Conservation (phyloP, 2,329 filamentous ascomycete species). For the Phaeosphaeria sp. region DNA sequence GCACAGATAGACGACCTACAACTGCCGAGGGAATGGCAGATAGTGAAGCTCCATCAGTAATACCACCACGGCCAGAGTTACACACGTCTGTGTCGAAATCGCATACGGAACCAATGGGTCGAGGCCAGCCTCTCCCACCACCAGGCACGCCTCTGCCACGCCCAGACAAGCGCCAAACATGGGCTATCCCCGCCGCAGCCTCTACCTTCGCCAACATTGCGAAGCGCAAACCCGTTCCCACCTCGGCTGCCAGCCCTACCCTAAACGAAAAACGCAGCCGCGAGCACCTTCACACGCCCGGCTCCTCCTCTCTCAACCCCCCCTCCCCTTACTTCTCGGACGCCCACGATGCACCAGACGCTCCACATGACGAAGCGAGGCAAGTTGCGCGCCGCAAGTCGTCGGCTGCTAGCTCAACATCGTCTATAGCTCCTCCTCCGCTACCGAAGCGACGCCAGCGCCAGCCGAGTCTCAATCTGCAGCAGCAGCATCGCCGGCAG, state of each 20-base stretch:
- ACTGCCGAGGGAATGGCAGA: conserved; percentile 16
- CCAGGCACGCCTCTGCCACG: conserved; percentile 79
- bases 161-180: conserved; percentile 57
- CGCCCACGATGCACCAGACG: neutral
- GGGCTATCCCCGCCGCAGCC: conserved; percentile 58
- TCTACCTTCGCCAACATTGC: conserved; percentile 53
- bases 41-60: conserved; percentile 8
- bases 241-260: conserved; percentile 1
- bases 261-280: conserved; percentile 9
- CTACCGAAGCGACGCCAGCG: conserved; percentile 57
- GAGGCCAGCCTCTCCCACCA: conserved; percentile 81
- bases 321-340: neutral
- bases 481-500: conserved; percentile 1
- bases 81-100: conserved; percentile 25
- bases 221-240: conserved; percentile 66
- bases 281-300: conserved; percentile 16
- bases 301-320: neutral
- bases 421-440: conserved; percentile 46
- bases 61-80: conserved; percentile 8
- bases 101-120: conserved; percentile 74
- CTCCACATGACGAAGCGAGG: conserved; percentile 1
- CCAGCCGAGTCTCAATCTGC: conserved; percentile 25
- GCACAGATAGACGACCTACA: conserved; percentile 14
- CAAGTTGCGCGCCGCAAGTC: conserved; percentile 14
- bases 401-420: conserved; percentile 16